Evolutionary conservation across 2,329 filamentous ascomycete genomes (phyloP).

Genomic region (Emmonsia crescens): DNA sequence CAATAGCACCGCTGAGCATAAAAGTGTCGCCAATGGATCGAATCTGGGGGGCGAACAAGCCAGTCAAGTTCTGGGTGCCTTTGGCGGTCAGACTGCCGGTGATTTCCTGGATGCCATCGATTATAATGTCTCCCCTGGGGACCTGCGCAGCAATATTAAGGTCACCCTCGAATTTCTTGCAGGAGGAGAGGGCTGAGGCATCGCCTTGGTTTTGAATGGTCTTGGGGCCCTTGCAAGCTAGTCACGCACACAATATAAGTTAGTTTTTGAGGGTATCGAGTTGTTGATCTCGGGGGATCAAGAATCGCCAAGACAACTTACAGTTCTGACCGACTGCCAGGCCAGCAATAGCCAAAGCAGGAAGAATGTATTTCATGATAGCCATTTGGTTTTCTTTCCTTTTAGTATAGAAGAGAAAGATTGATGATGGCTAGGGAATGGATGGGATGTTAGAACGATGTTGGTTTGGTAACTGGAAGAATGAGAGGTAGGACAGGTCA

Average conservation of each 20-base stretch:
- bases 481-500: background rate
- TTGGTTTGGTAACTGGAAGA: background rate
- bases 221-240: conserved; percentile 15
- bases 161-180: conserved; percentile 58
- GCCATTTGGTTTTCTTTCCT: conserved; percentile 32
- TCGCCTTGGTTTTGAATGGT: conserved; percentile 49
- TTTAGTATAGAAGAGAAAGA: background rate
- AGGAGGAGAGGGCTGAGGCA: conserved; percentile 54
- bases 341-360: conserved; percentile 44
- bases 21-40: conserved; percentile 59
- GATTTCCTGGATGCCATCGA: conserved; percentile 53
- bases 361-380: conserved; percentile 45
- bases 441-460: background rate
- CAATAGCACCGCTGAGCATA: conserved; percentile 55
- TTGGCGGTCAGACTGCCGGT: conserved; percentile 43
- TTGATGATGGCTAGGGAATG: background rate
- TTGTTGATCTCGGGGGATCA: too few species aligned
- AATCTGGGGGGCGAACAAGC: conserved; percentile 28
- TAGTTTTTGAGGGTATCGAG: background rate
- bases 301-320: conserved; percentile 15
- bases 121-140: conserved; percentile 46
- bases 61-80: conserved; percentile 35
- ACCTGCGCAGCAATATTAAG: conserved; percentile 49
- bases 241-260: background rate
- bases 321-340: conserved; percentile 38